Percentiles rank a stretch among this genome's conserved stretches.
Evolutionary conservation across 2,329 filamentous ascomycete genomes (phyloP).

Genomic region (Diaporthe sp.): DNA sequence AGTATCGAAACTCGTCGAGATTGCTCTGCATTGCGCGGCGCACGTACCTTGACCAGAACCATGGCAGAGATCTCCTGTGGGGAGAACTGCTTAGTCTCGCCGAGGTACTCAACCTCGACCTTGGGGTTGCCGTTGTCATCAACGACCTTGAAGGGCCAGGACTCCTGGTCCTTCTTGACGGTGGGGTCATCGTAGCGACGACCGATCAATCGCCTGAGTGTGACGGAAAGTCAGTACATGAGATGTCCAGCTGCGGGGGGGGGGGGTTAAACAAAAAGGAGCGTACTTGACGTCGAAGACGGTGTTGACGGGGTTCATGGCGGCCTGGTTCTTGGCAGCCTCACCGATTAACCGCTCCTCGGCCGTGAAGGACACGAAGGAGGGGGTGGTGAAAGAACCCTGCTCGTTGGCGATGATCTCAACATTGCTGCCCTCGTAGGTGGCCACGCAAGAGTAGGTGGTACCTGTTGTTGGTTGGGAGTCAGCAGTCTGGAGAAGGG

Average conservation of each 20-base stretch:
- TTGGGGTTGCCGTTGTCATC: constrained; percentile 90
- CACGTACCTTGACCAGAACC: constrained; percentile 92
- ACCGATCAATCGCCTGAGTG: constrained; percentile 90
- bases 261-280: constrained; percentile 17
- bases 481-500: constrained; percentile 17
- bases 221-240: constrained; percentile 26
- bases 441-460: constrained; percentile 99
- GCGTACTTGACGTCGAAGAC: constrained; percentile 99
- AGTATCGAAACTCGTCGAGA: constrained; percentile 10
- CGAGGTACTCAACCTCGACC: constrained; percentile 96
- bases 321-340: constrained; percentile 99
- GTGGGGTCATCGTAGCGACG: constrained; percentile 94
- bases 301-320: constrained; percentile 98
- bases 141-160: constrained; percentile 99
- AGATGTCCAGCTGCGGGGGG: neutral
- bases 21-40: neutral
- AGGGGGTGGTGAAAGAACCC: constrained; percentile 98
- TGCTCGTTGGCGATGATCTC: constrained; percentile 99
- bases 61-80: constrained; percentile 99
- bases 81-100: constrained; percentile 95
- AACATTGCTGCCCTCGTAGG: constrained; percentile 99
- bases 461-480: constrained; percentile 75
- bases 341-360: constrained; percentile 99
- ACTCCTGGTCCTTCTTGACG: constrained; percentile 99
- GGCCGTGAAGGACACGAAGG: constrained; percentile 98